Evolutionary conservation across 2,329 filamentous ascomycete species (phyloP).

Genomic region (Alternaria postmessia): DNA sequence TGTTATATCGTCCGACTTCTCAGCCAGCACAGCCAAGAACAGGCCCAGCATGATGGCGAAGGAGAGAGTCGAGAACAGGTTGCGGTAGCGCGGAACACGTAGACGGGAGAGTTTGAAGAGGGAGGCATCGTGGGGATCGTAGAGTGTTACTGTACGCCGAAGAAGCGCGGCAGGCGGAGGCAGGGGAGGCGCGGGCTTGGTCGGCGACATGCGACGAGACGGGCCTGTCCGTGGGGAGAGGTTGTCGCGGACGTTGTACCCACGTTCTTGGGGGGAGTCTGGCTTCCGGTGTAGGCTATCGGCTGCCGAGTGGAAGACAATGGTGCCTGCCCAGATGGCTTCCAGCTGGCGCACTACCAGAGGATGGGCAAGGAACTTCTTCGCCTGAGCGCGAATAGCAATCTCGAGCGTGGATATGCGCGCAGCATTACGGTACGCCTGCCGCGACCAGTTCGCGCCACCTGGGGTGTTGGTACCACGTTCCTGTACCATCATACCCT

Average conservation of each 20-base stretch:
- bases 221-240: constrained; percentile 44
- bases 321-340: constrained; percentile 94
- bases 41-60: constrained; percentile 84
- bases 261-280: constrained; percentile 39
- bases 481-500: constrained; percentile 70
- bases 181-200: constrained; percentile 36
- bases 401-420: constrained; percentile 91
- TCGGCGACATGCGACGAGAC: constrained; percentile 38
- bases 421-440: constrained; percentile 61
- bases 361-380: constrained; percentile 90
- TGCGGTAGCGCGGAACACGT: constrained; percentile 88
- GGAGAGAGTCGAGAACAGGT: constrained; percentile 87
- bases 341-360: constrained; percentile 94
- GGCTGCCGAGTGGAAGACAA: constrained; percentile 90
- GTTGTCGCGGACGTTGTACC: constrained; percentile 32
- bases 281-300: constrained; percentile 79
- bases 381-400: constrained; percentile 89
- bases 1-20: constrained; percentile 82
- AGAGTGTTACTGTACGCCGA: constrained; percentile 81
- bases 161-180: constrained; percentile 52
- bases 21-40: constrained; percentile 81
- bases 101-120: constrained; percentile 90
- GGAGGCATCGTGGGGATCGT: constrained; percentile 89
- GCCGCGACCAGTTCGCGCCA: constrained; percentile 35
- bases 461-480: constrained; percentile 38